Evolutionary conservation across 345 rosid genomes (phyloP).

Genomic region (Euphorbia peplus): DNA sequence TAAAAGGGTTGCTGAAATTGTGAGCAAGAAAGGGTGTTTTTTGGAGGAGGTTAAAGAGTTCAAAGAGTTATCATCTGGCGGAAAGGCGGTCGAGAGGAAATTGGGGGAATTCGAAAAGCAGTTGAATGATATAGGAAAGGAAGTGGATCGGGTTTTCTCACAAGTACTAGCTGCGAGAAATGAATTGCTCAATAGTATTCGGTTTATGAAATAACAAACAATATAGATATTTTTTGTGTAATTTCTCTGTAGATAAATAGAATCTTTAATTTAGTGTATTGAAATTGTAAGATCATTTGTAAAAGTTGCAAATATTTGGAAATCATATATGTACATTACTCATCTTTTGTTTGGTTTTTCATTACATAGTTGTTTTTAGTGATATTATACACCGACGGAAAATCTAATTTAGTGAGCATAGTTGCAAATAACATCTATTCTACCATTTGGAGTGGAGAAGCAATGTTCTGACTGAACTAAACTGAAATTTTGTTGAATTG

Average conservation of each 20-base stretch:
- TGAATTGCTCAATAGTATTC: constrained; percentile 38
- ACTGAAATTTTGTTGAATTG: too few relatives aligned
- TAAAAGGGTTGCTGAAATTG: constrained; percentile 18
- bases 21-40: constrained; percentile 24
- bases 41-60: constrained; percentile 48
- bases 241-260: constrained; percentile 10
- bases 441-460: too few relatives aligned
- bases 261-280: neutral
- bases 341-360: too few relatives aligned
- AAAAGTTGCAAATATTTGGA: neutral
- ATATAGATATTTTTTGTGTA: neutral
- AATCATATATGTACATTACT: neutral
- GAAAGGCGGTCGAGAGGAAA: constrained; percentile 35
- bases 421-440: too few relatives aligned
- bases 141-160: constrained; percentile 47
- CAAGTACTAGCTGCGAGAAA: constrained; percentile 46
- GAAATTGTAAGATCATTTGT: neutral
- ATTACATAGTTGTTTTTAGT: too few relatives aligned
- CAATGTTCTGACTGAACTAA: too few relatives aligned
- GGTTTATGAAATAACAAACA: constrained; percentile 18
- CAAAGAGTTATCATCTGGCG: constrained; percentile 34
- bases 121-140: constrained; percentile 36
- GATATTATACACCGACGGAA: too few relatives aligned
- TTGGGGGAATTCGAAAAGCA: constrained; percentile 39
- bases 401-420: too few relatives aligned